Evolutionary conservation across 108 stramenopile species (phyloP).

Genomic region (Epithemia pelagica): DNA sequence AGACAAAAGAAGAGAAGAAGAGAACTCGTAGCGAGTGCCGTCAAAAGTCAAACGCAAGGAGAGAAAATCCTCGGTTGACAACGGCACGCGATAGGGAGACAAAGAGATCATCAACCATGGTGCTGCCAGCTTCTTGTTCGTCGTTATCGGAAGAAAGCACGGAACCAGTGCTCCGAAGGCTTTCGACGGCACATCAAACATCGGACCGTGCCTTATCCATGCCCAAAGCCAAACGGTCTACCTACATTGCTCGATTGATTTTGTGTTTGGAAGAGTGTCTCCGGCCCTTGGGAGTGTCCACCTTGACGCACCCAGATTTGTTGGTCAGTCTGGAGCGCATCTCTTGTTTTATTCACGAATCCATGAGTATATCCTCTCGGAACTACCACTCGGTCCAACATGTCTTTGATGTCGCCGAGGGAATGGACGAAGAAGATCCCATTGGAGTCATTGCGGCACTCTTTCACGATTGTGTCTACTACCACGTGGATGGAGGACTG

Average conservation of each 20-base stretch:
- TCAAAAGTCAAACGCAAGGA: no score
- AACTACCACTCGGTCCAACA: slow-evolving; percentile 54
- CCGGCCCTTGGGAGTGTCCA: slow-evolving; percentile 13
- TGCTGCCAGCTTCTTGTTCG: no score
- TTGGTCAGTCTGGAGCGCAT: slow-evolving; percentile 27
- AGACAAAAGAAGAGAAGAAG: no score
- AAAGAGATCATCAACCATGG: no score
- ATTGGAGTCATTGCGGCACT: slow-evolving; percentile 35
- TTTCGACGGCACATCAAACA: background rate
- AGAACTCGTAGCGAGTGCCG: no score
- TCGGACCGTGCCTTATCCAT: background rate
- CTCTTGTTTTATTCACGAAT: slow-evolving; percentile 46
- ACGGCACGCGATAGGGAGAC: no score
- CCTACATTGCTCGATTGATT: slow-evolving; percentile 36
- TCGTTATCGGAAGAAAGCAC: no score
- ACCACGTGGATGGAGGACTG: slow-evolving; percentile 41
- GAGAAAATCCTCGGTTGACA: no score
- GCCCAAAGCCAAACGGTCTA: background rate
- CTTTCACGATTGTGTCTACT: slow-evolving; percentile 60
- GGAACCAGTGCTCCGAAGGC: no score
- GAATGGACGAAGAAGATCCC: slow-evolving; percentile 24
- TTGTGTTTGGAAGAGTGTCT: slow-evolving; percentile 24
- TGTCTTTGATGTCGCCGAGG: slow-evolving; percentile 39
- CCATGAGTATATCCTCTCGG: slow-evolving; percentile 34
- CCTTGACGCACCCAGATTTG: background rate